phyloP scores from a whole-genome alignment of 768 basidiomycete species.

The Phlebiopsis flavidoalba region DNA sequence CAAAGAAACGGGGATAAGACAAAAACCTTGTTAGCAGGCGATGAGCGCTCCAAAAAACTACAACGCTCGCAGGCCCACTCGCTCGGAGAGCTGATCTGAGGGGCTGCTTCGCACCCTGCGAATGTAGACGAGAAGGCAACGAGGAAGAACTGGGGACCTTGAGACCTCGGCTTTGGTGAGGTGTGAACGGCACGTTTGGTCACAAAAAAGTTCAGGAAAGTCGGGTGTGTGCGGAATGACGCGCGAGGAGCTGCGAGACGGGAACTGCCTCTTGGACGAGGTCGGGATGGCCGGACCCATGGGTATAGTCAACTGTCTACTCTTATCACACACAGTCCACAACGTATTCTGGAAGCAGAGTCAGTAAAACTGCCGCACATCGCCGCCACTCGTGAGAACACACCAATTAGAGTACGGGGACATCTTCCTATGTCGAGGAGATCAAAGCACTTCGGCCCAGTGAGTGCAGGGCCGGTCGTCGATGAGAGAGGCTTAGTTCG shows the following conservation, averaged over 20 bases:
- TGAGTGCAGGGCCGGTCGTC: conserved; percentile 58
- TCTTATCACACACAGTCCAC: conserved; percentile 67
- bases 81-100: conserved; percentile 78
- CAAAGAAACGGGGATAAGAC: conserved; percentile 18
- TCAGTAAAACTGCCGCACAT: conserved; percentile 1
- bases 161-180: conserved; percentile 70
- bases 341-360: conserved; percentile 51
- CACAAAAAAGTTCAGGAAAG: conserved; percentile 68
- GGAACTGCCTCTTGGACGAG: conserved; percentile 44
- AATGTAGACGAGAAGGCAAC: conserved; percentile 73
- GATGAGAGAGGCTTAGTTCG: conserved; percentile 51
- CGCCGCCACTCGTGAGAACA: conserved; percentile 22
- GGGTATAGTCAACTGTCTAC: conserved; percentile 74
- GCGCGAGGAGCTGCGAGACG: no score
- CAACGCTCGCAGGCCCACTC: conserved; percentile 87
- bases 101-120: conserved; percentile 70
- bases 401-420: conserved; percentile 60
- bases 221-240: conserved; percentile 47
- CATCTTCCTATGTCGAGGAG: conserved; percentile 64
- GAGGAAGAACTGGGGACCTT: conserved; percentile 62
- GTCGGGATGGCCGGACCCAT: conserved; percentile 65
- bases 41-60: conserved; percentile 90
- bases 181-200: no score
- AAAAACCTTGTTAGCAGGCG: conserved; percentile 77
- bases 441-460: conserved; percentile 62